Evolutionary conservation across 1,284 basidiomycete genomes (phyloP), one percentile per base, ranked within the genome.

Genomic region (Entoloma clypeatum): DNA sequence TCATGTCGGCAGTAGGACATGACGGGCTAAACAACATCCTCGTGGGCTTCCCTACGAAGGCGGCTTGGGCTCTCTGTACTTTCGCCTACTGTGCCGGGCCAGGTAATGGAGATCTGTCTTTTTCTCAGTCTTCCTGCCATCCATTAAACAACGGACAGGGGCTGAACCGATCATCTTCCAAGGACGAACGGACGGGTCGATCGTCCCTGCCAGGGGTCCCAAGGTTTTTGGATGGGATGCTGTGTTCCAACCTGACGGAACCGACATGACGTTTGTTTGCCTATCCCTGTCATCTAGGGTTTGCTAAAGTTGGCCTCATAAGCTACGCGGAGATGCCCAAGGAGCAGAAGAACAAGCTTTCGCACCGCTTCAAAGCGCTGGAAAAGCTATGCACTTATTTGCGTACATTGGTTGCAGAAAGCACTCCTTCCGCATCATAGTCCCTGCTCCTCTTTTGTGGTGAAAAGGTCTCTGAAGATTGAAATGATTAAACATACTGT

Each of bases 311-410:
- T 27, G 7, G 18, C 32, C 32, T 3, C 22, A 17, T 29, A n/a
- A 92, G 90, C 14, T 97, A 95, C 53, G 94, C 93, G n/a, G 93
- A 99, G 68, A 96, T 99, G 92, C 72, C 76, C 35, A 61, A 72
- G 2, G 81, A 78, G 28, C 79, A 84, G 59, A 99, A 98, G 71
- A 95, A 96, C 61, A 74, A 69, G 47, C 77, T 97, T 30, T 95
- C 91, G 2, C 95, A 98, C 69, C 70, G 95, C 43, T 92, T 86
- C 58, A 83, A 83, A 45, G 94, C 95, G 0, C 67, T 99, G 16
- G 83, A 82, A 43, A 88, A 90, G 59, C 74, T 99, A 13, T 76
- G 82, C 45, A 69, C 67, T 7, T 87, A 85, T 62, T 70, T 97
- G 33, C 63, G 60, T 45, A 38, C 55, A 49, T 28, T 51, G 9